These are phyloP conservation scores for Lactifluus volemus DNA, from an alignment of 768 basidiomycete species.

Conservation along the genomic window DNA sequence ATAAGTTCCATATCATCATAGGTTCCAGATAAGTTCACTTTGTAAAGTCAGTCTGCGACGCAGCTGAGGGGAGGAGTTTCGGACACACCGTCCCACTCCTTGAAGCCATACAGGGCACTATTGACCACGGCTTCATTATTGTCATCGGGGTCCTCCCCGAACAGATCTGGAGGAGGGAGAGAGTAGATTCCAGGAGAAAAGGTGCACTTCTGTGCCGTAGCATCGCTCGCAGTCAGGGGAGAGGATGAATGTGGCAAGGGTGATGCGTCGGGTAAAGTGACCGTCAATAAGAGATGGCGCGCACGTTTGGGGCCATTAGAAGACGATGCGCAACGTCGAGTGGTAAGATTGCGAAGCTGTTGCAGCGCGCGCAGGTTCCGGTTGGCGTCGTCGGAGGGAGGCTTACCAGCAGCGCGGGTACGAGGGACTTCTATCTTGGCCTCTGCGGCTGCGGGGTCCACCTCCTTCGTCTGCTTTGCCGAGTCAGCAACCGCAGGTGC, in stretches of 20 bases:
- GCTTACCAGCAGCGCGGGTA: background rate
- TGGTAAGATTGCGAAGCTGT: conserved; percentile 24
- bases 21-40: conserved; percentile 5
- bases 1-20: conserved; percentile 33
- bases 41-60: background rate
- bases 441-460: background rate
- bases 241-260: conserved; percentile 28
- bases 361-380: conserved; percentile 20
- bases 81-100: conserved; percentile 42
- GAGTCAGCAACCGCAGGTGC: background rate
- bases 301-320: conserved; percentile 23
- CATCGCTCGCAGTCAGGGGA: conserved; percentile 32
- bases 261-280: conserved; percentile 26
- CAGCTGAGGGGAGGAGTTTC: background rate
- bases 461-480: conserved; percentile 5
- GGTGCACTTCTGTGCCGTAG: conserved; percentile 33
- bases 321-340: conserved; percentile 24
- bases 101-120: conserved; percentile 40
- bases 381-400: conserved; percentile 3
- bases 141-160: conserved; percentile 20
- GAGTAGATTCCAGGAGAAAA: conserved; percentile 37
- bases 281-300: conserved; percentile 46
- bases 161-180: conserved; percentile 28
- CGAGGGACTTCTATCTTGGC: background rate
- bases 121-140: conserved; percentile 19